Evolutionary conservation across 2,329 filamentous ascomycete genomes (phyloP).

Genomic region (Coniochaeta prunicola): DNA sequence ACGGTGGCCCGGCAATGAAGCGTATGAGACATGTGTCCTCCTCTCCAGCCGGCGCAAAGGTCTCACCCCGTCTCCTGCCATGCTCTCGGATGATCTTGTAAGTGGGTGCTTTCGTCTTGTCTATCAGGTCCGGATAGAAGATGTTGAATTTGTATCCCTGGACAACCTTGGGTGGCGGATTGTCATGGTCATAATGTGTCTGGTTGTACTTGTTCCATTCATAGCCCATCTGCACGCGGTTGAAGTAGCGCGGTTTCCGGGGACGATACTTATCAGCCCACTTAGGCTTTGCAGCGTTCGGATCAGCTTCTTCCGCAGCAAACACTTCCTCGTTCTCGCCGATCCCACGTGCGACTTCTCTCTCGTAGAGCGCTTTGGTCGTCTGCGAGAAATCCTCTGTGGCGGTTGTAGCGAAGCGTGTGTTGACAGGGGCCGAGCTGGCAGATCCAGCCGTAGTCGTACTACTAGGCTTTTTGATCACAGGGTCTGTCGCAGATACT

Average conservation of each 20-base stretch:
- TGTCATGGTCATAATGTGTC: slow-evolving; percentile 98
- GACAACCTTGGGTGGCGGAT: slow-evolving; percentile 94
- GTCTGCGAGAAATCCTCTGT: slow-evolving; percentile 81
- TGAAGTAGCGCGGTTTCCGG: slow-evolving; percentile 93
- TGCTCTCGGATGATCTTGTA: slow-evolving; percentile 94
- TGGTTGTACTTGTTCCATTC: slow-evolving; percentile 99
- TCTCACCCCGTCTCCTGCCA: slow-evolving; percentile 82
- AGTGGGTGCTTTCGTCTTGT: slow-evolving; percentile 88
- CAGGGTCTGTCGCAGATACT: slow-evolving; percentile 25
- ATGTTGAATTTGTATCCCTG: slow-evolving; percentile 99
- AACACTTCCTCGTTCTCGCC: slow-evolving; percentile 96
- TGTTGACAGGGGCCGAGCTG: slow-evolving; percentile 32
- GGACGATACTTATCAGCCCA: slow-evolving; percentile 84
- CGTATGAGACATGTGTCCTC: slow-evolving; percentile 96
- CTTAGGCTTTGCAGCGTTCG: slow-evolving; percentile 55
- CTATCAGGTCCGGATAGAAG: slow-evolving; percentile 95
- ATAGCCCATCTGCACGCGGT: slow-evolving; percentile 96
- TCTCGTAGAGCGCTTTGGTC: slow-evolving; percentile 83
- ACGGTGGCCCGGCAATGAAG: slow-evolving; percentile 91
- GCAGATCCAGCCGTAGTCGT: slow-evolving; percentile 10
- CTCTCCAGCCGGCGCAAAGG: slow-evolving; percentile 86
- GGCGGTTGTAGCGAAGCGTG: slow-evolving; percentile 58
- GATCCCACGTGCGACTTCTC: slow-evolving; percentile 85
- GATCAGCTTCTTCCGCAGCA: slow-evolving; percentile 76
- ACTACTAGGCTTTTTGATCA: slow-evolving; percentile 20